Evolutionary conservation across 495 filamentous ascomycete genomes (phyloP), one percentile per base, ranked within the genome.

Genomic region (Hyaloscypha hepaticicola): DNA sequence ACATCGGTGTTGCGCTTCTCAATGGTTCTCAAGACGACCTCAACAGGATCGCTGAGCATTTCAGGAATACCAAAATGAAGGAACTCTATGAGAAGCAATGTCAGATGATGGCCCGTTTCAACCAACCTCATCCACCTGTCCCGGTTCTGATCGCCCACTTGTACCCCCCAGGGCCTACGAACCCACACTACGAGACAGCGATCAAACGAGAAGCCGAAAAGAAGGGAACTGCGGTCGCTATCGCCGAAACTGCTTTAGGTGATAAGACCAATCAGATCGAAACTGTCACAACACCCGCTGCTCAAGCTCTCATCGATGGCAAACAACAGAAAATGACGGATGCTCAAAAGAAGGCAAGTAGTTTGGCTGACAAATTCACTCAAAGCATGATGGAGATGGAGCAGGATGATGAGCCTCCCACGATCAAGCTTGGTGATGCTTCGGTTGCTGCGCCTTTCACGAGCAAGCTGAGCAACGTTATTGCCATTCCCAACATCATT

Each of bases 401-500:
- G 71, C 73, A 96, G 51, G 90, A 93, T 70, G 92, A 96, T 73
- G 95, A 97, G 72, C 94, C 95, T 0, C 95, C 95, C 2, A 90
- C 92, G 1, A 94, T 99, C 74, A 98, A 99, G 79, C 87, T 99
- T 58, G 95, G 95, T 61, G 95, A 99, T 78, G 95, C 95, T 7
- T 98, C 96, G 0, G 93, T 97, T 48, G 95, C 95, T 57, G 95
- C 95, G 2, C 95, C 95, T 0, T 99, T 99, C 74, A 99, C 95
- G 0, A 96, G 92, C 77, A 99, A 99, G 77, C 83, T 99, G 28
- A 91, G 92, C 61, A 97, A 98, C 71, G 95, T 99, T 57, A 85
- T 99, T 68, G 95, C 95, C 50, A 94, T 99, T 66, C 93, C 95
- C 21, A 98, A 99, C 79, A 99, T 99, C 70, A 91, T 99, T 68